These are phyloP conservation scores for Coleophoma cylindrospora DNA, from an alignment of 2,329 filamentous ascomycete species.

Conservation along the genomic window DNA sequence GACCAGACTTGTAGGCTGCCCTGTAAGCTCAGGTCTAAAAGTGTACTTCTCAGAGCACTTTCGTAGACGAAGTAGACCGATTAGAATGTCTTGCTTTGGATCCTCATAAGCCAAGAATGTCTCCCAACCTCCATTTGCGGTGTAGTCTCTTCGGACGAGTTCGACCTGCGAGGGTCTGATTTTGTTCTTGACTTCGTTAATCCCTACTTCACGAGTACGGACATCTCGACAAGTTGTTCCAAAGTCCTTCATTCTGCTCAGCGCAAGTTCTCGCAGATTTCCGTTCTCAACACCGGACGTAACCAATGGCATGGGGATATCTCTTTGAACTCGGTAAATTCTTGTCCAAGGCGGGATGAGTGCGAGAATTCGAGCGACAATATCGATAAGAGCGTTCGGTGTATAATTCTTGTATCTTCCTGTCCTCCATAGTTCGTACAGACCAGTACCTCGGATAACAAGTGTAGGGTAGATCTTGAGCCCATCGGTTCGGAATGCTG, in stretches of 20 bases:
- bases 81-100: constrained; percentile 95
- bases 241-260: constrained; percentile 99
- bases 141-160: constrained; percentile 88
- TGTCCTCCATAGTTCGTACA: constrained; percentile 97
- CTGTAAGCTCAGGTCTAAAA: constrained; percentile 79
- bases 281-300: constrained; percentile 98
- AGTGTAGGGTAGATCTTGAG: constrained; percentile 97
- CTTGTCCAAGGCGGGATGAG: constrained; percentile 95
- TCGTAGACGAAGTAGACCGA: constrained; percentile 80
- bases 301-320: constrained; percentile 99
- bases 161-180: constrained; percentile 95
- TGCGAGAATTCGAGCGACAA: constrained; percentile 93
- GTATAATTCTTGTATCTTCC: constrained; percentile 98
- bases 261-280: constrained; percentile 85
- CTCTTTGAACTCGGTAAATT: constrained; percentile 96
- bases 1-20: constrained; percentile 86
- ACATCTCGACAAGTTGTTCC: constrained; percentile 96
- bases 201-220: constrained; percentile 90
- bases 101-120: constrained; percentile 98
- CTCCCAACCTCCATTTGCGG: constrained; percentile 95
- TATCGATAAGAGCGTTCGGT: constrained; percentile 90
- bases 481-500: constrained; percentile 91
- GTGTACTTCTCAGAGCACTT: constrained; percentile 92
- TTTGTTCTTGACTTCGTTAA: constrained; percentile 99
- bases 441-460: constrained; percentile 90